Percentiles rank a stretch among this genome's conserved stretches.
Conservation (phyloP, 2,329 filamentous ascomycete species). For the Nigrospora sphaerica region DNA sequence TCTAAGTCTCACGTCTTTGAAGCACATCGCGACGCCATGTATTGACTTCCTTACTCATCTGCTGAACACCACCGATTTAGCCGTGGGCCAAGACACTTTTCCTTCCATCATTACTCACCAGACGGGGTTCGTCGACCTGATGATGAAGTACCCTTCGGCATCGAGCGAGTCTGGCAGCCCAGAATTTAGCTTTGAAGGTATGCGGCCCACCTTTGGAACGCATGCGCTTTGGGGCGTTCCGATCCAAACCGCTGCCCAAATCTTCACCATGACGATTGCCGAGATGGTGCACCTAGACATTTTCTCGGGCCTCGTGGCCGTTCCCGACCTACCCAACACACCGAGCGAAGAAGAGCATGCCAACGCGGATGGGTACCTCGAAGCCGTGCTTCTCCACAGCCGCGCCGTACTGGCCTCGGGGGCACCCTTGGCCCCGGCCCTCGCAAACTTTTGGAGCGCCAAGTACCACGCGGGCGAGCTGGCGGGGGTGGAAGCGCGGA, state of each 20-base stretch:
- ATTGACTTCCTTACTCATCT: no score
- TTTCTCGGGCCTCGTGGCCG: background rate
- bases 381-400: background rate
- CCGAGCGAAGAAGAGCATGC: background rate
- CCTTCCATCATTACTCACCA: no score
- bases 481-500: background rate
- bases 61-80: no score
- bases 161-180: no score
- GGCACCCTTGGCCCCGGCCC: no score
- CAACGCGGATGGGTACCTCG: background rate
- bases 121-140: no score
- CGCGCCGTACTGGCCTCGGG: background rate
- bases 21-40: no score
- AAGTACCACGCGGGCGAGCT: background rate
- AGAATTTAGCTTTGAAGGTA: no score
- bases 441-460: background rate
- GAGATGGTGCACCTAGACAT: background rate
- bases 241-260: background rate
- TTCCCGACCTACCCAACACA: background rate
- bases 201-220: no score
- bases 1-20: no score
- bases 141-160: no score
- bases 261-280: background rate
- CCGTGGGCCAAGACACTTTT: no score
- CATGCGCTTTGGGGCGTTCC: background rate